These are phyloP conservation scores for Cladobotryum mycophilum DNA, from an alignment of 2,329 filamentous ascomycete genomes.

Conservation along the genomic window DNA sequence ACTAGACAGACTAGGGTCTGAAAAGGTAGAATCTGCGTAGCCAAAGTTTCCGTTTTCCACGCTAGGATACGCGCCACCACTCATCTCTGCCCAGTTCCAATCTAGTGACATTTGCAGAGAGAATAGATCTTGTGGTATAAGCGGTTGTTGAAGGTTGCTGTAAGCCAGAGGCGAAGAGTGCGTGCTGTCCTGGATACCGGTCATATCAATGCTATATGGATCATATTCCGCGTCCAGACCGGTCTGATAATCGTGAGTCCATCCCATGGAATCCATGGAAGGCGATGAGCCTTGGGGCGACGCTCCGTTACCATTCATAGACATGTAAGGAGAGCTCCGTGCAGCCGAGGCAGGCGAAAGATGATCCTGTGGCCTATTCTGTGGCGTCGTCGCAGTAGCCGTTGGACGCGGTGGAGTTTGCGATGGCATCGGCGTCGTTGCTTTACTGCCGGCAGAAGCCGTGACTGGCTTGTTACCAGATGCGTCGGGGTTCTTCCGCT, in stretches of 20 bases:
- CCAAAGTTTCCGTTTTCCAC: constrained; percentile 56
- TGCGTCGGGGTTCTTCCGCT: constrained; percentile 67
- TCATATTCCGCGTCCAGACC: constrained; percentile 38
- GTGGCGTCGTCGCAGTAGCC: constrained; percentile 1
- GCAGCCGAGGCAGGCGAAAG: constrained; percentile 23
- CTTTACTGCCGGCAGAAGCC: constrained; percentile 4
- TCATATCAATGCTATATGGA: constrained; percentile 31
- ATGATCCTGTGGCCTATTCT: constrained; percentile 14
- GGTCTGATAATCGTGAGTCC: constrained; percentile 41
- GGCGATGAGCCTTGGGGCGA: constrained; percentile 31
- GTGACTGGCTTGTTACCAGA: constrained; percentile 13
- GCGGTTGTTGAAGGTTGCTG: constrained; percentile 60
- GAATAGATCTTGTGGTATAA: constrained; percentile 90
- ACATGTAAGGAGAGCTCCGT: constrained; percentile 20
- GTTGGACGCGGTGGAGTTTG: background rate
- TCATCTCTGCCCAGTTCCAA: constrained; percentile 73
- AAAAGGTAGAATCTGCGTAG: background rate
- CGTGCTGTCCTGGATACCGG: constrained; percentile 35
- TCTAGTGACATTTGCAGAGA: constrained; percentile 94
- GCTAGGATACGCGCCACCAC: constrained; percentile 56
- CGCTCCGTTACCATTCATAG: constrained; percentile 22
- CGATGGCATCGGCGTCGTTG: constrained; percentile 1
- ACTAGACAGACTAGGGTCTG: background rate
- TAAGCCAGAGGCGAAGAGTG: constrained; percentile 28
- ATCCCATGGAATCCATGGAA: constrained; percentile 37